Percentiles rank a stretch among this genome's conserved stretches.
Evolutionary conservation across 768 basidiomycete species (phyloP).

Genomic region (Rhodotorula kratochvilovae): DNA sequence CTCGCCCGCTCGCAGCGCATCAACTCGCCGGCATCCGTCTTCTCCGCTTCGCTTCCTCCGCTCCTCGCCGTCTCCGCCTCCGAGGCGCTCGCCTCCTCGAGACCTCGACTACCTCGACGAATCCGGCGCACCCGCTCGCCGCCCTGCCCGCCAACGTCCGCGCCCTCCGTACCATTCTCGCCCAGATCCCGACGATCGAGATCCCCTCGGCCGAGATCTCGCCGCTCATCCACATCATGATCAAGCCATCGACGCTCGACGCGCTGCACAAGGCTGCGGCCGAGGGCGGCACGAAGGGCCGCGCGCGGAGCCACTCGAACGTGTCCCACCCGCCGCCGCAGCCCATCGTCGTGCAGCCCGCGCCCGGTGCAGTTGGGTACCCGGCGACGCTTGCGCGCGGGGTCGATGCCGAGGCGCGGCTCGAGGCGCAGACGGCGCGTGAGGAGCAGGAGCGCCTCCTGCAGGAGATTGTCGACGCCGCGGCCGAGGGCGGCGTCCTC

Average conservation of each 20-base stretch:
- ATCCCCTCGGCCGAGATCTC: slow-evolving; percentile 81
- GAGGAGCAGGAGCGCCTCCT: slow-evolving; percentile 68
- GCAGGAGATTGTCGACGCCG: slow-evolving; percentile 90
- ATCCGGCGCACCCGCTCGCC: slow-evolving; percentile 54
- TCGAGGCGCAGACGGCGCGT: slow-evolving; percentile 40
- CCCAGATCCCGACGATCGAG: slow-evolving; percentile 70
- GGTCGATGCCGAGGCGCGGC: not conserved
- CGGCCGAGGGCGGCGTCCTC: slow-evolving; percentile 72
- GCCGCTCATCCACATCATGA: slow-evolving; percentile 78
- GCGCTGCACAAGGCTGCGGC: slow-evolving; percentile 43
- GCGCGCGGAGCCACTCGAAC: slow-evolving; percentile 46
- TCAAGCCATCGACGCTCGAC: slow-evolving; percentile 49
- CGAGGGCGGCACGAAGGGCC: slow-evolving; percentile 42
- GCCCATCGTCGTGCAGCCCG: slow-evolving; percentile 31
- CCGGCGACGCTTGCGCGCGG: slow-evolving; percentile 27
- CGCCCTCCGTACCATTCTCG: slow-evolving; percentile 71
- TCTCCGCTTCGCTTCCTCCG: slow-evolving; percentile 89
- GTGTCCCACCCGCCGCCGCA: slow-evolving; percentile 55
- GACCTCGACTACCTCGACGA: slow-evolving; percentile 57
- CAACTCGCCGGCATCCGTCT: slow-evolving; percentile 91
- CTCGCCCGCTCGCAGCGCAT: slow-evolving; percentile 60
- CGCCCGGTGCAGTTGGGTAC: slow-evolving; percentile 28
- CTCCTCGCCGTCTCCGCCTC: slow-evolving; percentile 82
- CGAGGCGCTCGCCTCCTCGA: slow-evolving; percentile 76
- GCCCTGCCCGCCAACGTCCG: slow-evolving; percentile 75